Base-by-base conservation (phyloP, 176 grass and related monocot species). In the Phoenix roebelenii region DNA sequence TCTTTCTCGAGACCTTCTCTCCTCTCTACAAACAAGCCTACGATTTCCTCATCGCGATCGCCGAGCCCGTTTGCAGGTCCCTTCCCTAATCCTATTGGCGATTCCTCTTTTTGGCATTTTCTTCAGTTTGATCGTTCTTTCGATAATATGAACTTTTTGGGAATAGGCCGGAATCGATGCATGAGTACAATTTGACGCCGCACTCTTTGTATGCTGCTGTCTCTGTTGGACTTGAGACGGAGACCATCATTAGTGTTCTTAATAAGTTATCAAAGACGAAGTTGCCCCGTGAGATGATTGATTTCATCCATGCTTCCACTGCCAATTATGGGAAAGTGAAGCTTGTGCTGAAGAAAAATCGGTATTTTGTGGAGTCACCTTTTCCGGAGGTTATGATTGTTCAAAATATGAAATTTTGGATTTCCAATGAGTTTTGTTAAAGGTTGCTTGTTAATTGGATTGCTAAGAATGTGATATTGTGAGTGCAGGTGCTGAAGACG, bases 281-380 rank as follows among this genome's bases (percentile, higher is more conserved):
- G 50, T 80, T 97, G 52, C 87, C 92, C 5, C 60, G 64, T 48
- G 92, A 91, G 69, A 88, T 97, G 57, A 97, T 97, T 63, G 92
- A 97, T 61, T 97, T 97, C 30, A 91, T 97, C 77, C 84, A 91
- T 19, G 92, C 54, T n/a, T 91, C 87, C 25, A 97, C 92, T 55
- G 68, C 92, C 59, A 97, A 97, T 76, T 97, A 97, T 25, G 92
- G 92, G 15, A 97, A 97, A 85, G 92, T 97, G 9, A 97, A 97
- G 78, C 87, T 97, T 72, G 92, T 97, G 53, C 69, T 97, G 72
- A 97, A 97, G 76, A 97, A 97, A 78, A 97, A 97, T 66, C 65
- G 75, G 16, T 97, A 97, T 78, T 97, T 91, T 63, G 92, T 91
- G 0, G 87, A 97, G 66, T 97, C 92, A 5, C 87, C 84, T 17